Conservation (phyloP, 192 early-diverging fungal genomes). For the Dissophora globulifera region DNA sequence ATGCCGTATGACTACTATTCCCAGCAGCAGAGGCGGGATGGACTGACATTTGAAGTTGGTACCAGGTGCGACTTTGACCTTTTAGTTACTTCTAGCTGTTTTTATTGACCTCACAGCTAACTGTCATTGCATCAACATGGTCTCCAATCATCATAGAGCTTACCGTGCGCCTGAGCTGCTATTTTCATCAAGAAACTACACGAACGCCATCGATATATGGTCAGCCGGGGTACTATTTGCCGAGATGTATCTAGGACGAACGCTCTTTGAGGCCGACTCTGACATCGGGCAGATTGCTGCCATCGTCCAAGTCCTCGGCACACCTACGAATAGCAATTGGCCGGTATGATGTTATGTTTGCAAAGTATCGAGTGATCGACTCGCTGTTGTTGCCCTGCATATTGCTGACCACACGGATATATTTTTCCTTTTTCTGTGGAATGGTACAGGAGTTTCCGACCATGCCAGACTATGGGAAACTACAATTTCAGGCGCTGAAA, state of each 20-base stretch:
- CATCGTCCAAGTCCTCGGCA: slow-evolving; percentile 58
- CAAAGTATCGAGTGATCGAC: no score
- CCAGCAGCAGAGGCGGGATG: not conserved
- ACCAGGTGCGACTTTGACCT: slow-evolving; percentile 15
- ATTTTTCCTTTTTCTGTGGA: no score
- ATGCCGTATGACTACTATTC: not conserved
- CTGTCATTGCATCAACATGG: no score
- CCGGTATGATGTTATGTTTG: slow-evolving; percentile 33
- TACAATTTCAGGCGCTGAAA: slow-evolving; percentile 29
- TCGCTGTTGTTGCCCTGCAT: no score
- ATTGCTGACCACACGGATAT: no score
- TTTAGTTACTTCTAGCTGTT: not conserved
- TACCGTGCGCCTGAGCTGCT: slow-evolving; percentile 63
- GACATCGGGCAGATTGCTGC: slow-evolving; percentile 61
- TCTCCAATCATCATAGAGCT: slow-evolving; percentile 22
- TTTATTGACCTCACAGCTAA: no score
- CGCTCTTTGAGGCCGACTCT: slow-evolving; percentile 55
- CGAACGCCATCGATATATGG: slow-evolving; percentile 62
- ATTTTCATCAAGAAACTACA: slow-evolving; percentile 54
- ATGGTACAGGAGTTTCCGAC: slow-evolving; percentile 28
- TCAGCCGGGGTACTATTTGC: slow-evolving; percentile 60
- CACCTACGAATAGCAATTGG: slow-evolving; percentile 53
- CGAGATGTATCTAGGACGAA: slow-evolving; percentile 52
- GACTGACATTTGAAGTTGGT: slow-evolving; percentile 49
- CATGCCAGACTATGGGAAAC: slow-evolving; percentile 50